Evolutionary conservation across 1,284 basidiomycete species (phyloP), one percentile per base, ranked within the genome.

Genomic region (Pholiota adiposa): DNA sequence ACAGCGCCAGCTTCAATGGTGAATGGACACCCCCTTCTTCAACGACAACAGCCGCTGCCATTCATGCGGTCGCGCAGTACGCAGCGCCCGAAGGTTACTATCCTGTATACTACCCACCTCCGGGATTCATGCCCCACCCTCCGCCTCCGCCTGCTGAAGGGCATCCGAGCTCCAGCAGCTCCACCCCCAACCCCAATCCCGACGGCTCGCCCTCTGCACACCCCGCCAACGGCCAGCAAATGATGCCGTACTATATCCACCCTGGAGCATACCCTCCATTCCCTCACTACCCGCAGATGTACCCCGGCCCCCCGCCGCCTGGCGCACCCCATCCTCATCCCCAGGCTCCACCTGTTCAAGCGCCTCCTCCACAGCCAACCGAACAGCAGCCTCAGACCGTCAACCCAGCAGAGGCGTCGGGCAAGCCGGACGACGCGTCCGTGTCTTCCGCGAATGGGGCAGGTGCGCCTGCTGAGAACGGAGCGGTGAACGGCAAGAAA

Each of bases 61-160:
- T 82, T 54, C 74, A 77, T 33, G 65, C 78, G 27, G 73, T 78
- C 48, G 62, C 67, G 19, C 73, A 69, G 56, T 80, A 77, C 60
- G 77, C 75, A 44, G 77, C 81, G 1, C 44, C 44, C 12, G 86
- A 86, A 63, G 79, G 80, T 1, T 86, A 82, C 64, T 85, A 83
- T 70, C 83, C 80, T 1, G 78, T 84, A 59, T 84, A 81, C 63
- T 84, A 84, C 63, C 80, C 81, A 4, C 80, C 80, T 1, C 76
- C 76, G 8, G 77, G 74, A 11, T 73, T 73, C 60, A 65, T 74
- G 34, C 65, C 74, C n/a, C 72, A 78, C 3, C 73, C 76, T 9
- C 78, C 77, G 29, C 65, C 75, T n/a, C 72, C 77, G 2, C 73
- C 76, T 11, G 77, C 77, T 56, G 82, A 83, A 9, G 76, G 74